Evolutionary conservation across 2,329 filamentous ascomycete genomes (phyloP).

Genomic region (Pseudogymnoascus sp.): DNA sequence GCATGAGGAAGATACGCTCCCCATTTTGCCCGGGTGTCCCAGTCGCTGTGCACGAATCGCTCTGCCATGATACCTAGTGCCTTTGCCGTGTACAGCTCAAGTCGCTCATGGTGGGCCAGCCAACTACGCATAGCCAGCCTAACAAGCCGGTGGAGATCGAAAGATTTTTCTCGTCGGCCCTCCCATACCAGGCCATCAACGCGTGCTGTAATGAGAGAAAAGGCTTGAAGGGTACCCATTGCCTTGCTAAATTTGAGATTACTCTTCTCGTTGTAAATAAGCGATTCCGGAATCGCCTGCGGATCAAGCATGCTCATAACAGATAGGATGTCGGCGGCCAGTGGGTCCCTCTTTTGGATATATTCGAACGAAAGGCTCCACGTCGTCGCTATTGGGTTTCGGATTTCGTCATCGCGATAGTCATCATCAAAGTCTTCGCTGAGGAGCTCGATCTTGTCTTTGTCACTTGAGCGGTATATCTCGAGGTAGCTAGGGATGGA

Average conservation of each 20-base stretch:
- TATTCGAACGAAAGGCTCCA: slow-evolving; percentile 33
- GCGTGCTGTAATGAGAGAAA: slow-evolving; percentile 27
- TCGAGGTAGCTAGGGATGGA: slow-evolving; percentile 12
- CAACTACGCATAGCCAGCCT: slow-evolving; percentile 30
- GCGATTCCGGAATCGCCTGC: slow-evolving; percentile 28
- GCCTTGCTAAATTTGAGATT: slow-evolving; percentile 20
- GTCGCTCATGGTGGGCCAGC: slow-evolving; percentile 18
- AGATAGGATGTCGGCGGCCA: slow-evolving; percentile 31
- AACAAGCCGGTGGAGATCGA: slow-evolving; percentile 31
- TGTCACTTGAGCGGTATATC: slow-evolving; percentile 1
- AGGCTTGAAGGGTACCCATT: slow-evolving; percentile 28
- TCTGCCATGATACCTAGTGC: not conserved
- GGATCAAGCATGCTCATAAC: slow-evolving; percentile 30
- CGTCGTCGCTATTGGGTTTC: slow-evolving; percentile 31
- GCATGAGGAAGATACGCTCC: not conserved
- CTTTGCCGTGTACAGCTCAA: not conserved
- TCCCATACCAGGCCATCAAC: slow-evolving; percentile 4
- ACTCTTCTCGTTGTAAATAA: slow-evolving; percentile 25
- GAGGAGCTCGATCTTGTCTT: slow-evolving; percentile 26
- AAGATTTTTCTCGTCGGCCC: slow-evolving; percentile 14
- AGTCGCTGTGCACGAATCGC: not conserved
- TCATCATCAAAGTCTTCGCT: slow-evolving; percentile 29
- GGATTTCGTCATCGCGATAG: slow-evolving; percentile 24
- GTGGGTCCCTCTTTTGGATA: slow-evolving; percentile 25
- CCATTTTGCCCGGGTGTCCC: not conserved